Base-by-base conservation (phyloP, 2,329 filamentous ascomycete species). In the Neoscytalidium dimidiatum region DNA sequence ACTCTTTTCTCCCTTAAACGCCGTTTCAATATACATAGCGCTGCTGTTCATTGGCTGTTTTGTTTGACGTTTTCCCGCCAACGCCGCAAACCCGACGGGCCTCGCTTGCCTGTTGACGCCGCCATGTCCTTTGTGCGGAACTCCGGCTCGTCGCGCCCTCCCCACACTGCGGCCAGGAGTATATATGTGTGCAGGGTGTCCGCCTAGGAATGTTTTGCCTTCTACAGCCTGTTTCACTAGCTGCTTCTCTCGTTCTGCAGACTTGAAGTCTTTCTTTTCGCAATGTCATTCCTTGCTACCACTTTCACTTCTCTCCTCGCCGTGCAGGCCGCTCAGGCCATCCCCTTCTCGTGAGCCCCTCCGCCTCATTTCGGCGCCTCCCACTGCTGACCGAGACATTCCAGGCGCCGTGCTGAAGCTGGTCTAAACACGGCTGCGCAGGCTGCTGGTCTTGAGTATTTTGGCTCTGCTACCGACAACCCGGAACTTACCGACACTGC, bases 401-500 rank as follows among this genome's bases (percentile, higher is more conserved):
- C 6, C 31, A 62, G 57, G 13, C 57, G 64, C 49, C 58, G 64
- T 51, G 70, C 70, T 43, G 63, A 49, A 60, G 69, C 71, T 68
- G 70, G 71, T 46, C 65, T 71, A 33, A 71, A 71, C 65, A 68
- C 68, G 33, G 69, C 70, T 17, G 71, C 70, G 44, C 62, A 68
- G 17, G 69, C 69, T 11, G 70, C 69, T 21, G 71, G 71, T 11
- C 70, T 71, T 38, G 63, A 61, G 21, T 73, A 72, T 61, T 73
- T 73, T 56, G 71, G 71, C n/a, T 71, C 66, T 38, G 70, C 70
- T 3, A 72, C 70, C 7, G 70, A 73, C 64, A 73, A 72, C 65
- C 35, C 43, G 9, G 69, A 72, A 41, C 53, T 72, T 9, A 67
- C 64, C 29, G 69, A 73, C 58, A 48, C 67, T 11, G 43, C 63